These are phyloP conservation scores for Phytopythium kandeliae DNA, from an alignment of 352 stramenopile species.

Conservation along the genomic window DNA sequence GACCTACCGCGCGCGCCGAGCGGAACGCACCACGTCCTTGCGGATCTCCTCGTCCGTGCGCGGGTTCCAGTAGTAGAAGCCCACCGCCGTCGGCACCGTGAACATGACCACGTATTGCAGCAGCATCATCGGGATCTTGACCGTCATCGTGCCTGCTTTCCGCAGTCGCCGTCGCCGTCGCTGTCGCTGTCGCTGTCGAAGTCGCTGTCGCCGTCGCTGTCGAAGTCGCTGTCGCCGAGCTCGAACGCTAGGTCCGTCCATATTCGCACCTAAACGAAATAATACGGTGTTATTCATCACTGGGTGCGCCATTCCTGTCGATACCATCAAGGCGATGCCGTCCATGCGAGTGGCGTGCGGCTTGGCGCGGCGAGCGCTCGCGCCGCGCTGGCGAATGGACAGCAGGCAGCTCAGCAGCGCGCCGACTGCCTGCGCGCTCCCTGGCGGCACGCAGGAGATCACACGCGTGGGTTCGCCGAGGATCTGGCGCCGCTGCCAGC, in stretches of 20 bases:
- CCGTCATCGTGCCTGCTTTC: conserved; percentile 13
- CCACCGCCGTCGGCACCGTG: conserved; percentile 58
- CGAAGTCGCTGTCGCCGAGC: too few relatives aligned
- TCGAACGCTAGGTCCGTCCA: background rate
- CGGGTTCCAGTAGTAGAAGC: conserved; percentile 66
- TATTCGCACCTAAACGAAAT: too few relatives aligned
- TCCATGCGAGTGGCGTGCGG: conserved; percentile 7
- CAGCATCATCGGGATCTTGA: conserved; percentile 85
- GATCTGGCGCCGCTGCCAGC: too few relatives aligned
- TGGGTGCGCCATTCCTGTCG: too few relatives aligned
- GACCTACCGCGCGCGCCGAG: too few relatives aligned
- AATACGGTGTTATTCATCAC: too few relatives aligned
- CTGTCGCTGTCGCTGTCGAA: too few relatives aligned
- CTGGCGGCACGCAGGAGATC: conserved; percentile 59
- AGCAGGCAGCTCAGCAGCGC: conserved; percentile 13
- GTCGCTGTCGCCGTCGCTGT: too few relatives aligned
- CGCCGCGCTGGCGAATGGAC: background rate
- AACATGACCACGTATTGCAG: conserved; percentile 75
- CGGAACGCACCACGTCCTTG: conserved; percentile 54
- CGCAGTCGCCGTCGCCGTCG: too few relatives aligned
- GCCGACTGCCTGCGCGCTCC: conserved; percentile 12
- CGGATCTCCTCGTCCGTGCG: conserved; percentile 74
- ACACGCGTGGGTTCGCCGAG: conserved; percentile 34
- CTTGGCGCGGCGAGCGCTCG: conserved; percentile 12
- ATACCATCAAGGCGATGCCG: too few relatives aligned